These are phyloP conservation scores for Tolypocladium sp. DNA, from an alignment of 2,329 filamentous ascomycete species.

Conservation along the genomic window DNA sequence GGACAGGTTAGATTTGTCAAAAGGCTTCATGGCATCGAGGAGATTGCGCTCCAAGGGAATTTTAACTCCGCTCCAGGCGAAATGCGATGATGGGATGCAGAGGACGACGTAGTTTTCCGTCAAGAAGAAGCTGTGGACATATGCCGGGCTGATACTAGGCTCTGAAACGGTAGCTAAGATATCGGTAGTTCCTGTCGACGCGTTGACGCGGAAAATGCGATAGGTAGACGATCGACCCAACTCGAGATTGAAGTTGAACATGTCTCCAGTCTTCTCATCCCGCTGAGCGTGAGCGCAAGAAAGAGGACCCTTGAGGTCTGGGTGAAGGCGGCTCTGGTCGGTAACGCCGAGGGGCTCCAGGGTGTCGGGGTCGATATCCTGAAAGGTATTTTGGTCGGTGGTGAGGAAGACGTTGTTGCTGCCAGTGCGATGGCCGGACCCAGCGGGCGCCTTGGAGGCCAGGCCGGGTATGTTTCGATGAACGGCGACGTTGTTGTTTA, in stretches of 20 bases:
- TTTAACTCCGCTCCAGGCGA: conserved; percentile 45
- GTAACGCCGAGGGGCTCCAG: conserved; percentile 61
- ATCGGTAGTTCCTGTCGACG: conserved; percentile 53
- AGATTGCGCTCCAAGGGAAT: conserved; percentile 59
- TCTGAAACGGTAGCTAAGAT: conserved; percentile 61
- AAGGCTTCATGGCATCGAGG: conserved; percentile 56
- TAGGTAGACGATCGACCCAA: conserved; percentile 50
- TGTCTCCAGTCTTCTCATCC: conserved; percentile 63
- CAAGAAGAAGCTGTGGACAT: conserved; percentile 73
- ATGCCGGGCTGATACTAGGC: conserved; percentile 43
- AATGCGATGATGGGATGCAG: conserved; percentile 60
- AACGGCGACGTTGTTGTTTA: conserved; percentile 57
- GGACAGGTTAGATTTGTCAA: conserved; percentile 45
- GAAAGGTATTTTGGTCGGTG: conserved; percentile 44
- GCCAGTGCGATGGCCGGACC: conserved; percentile 23
- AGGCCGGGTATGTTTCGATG: conserved; percentile 55
- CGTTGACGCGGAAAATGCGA: conserved; percentile 59
- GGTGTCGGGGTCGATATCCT: conserved; percentile 60
- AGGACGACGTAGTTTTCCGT: conserved; percentile 62
- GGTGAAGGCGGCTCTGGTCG: conserved; percentile 52
- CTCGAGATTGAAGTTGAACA: conserved; percentile 73
- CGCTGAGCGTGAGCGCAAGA: conserved; percentile 63
- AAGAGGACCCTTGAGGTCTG: conserved; percentile 55
- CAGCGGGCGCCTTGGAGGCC: not conserved
- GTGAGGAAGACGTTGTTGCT: conserved; percentile 6